Base-by-base conservation (phyloP, 129 eudicot species). In the Ambrosia artemisiifolia region DNA sequence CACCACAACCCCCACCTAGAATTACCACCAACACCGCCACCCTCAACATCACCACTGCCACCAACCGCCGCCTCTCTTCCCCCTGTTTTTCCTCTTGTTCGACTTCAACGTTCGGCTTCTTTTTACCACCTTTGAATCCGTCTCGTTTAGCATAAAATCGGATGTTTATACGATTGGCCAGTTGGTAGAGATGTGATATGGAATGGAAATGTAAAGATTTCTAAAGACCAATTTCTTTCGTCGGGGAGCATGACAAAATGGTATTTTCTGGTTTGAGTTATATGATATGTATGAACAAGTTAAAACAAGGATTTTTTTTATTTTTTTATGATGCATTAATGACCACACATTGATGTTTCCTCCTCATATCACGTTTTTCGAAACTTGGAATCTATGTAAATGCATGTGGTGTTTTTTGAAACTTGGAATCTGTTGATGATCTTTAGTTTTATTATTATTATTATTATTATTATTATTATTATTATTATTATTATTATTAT, bases 211-310 rank as follows among this genome's bases (percentile, higher is more conserved):
- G 96, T 92, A 66, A 92, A 87, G 86, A 84, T 92, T 63, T 81
- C 89, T 73, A 92, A 92, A 80, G 96, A 89, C 72, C 96, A 92
- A 62, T 92, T 92, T 71, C 98, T 92, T 73, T 83, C 96, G 78
- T 92, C 98, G 13, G 98, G 98, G 67, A 92, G 95, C 83, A 92
- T 92, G 98, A 92, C 98, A 18, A 92, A 92, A 84, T 87, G 98
- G 98, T 92, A 60, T 30, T 46, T 67, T 24, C 33, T 53, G 54
- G 10, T 16, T 53, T 56, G 38, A 59, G 38, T 33, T 54, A 34
- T 32, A n/a, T n/a, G n/a, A n/a, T n/a, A n/a, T n/a, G n/a, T n/a
- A 28, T 74, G 75, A 68, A 57, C 66, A 19, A 63, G 63, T 40
- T 35, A 9, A 66, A 20, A 50, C 13, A 13, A 17, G 34, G 54